These are phyloP conservation scores for Phlebiopsis flavidoalba DNA, from an alignment of 768 basidiomycete genomes.

Conservation along the genomic window DNA sequence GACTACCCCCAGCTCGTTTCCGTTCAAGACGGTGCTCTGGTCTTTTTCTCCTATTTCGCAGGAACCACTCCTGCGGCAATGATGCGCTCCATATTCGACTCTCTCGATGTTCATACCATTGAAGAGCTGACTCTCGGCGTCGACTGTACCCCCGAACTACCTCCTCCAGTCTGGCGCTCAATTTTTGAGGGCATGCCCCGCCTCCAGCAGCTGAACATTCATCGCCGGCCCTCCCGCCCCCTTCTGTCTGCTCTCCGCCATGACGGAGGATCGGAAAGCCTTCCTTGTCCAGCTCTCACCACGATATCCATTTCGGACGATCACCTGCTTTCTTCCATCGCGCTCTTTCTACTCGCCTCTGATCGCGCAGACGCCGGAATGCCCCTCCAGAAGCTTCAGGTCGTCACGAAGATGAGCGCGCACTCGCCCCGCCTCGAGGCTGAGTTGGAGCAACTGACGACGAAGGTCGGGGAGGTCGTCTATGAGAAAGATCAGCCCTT, in stretches of 20 bases:
- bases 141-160: constrained; percentile 8
- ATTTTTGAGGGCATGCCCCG: constrained; percentile 6
- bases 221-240: constrained; percentile 6
- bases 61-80: background rate
- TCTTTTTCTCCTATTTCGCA: constrained; percentile 3
- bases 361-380: constrained; percentile 1
- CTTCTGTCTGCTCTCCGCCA: constrained; percentile 7
- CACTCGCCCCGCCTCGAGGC: constrained; percentile 1
- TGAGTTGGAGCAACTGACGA: constrained; percentile 7
- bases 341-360: constrained; percentile 6
- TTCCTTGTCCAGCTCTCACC: constrained; percentile 5
- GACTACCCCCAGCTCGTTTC: constrained; percentile 12
- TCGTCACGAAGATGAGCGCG: background rate
- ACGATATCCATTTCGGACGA: constrained; percentile 8
- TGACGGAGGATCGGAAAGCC: background rate
- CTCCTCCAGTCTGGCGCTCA: background rate
- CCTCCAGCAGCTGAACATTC: constrained; percentile 5
- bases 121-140: constrained; percentile 8
- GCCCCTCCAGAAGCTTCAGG: background rate
- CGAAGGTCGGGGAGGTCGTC: background rate
- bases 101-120: background rate
- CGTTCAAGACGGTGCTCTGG: constrained; percentile 1
- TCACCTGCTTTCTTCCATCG: constrained; percentile 3
- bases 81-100: constrained; percentile 4
- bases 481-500: constrained; percentile 3